These are phyloP conservation scores for Hypoxylon rubiginosum DNA, from an alignment of 2,329 filamentous ascomycete species.

Conservation along the genomic window DNA sequence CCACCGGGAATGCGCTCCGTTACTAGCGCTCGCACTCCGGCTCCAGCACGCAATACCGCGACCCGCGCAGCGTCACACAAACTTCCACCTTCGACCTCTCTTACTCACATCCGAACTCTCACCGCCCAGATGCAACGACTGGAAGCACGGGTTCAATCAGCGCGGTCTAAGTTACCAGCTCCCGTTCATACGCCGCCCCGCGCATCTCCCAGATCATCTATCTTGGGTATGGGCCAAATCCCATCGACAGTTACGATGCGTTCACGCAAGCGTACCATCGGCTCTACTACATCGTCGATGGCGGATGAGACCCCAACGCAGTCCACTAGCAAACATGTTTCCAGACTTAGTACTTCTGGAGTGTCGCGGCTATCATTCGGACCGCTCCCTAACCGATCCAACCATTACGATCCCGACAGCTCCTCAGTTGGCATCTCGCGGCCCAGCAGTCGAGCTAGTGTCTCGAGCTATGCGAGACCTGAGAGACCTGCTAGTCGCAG, in stretches of 20 bases:
- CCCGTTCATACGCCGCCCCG: conserved; percentile 83
- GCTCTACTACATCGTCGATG: conserved; percentile 65
- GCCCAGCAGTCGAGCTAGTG: conserved; percentile 80
- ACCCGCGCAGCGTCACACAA: conserved; percentile 62
- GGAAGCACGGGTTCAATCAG: conserved; percentile 92
- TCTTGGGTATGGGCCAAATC: conserved; percentile 57
- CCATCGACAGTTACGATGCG: conserved; percentile 74
- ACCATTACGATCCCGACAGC: conserved; percentile 59
- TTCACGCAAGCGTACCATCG: conserved; percentile 76
- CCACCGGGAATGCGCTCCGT: conserved; percentile 60
- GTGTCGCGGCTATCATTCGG: conserved; percentile 75
- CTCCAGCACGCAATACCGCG: conserved; percentile 62
- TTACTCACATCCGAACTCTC: conserved; percentile 92
- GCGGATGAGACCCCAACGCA: conserved; percentile 67
- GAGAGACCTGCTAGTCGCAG: conserved; percentile 67
- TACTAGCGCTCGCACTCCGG: conserved; percentile 62
- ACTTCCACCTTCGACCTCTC: conserved; percentile 74
- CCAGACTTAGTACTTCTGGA: conserved; percentile 72
- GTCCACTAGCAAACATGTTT: conserved; percentile 65
- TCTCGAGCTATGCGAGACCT: conserved; percentile 58
- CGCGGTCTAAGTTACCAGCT: conserved; percentile 89
- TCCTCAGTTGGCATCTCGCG: conserved; percentile 67
- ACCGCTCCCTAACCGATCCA: conserved; percentile 67
- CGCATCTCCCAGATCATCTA: conserved; percentile 76
- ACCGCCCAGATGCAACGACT: conserved; percentile 98